Evolutionary conservation across 805 yeast species (phyloP).

Genomic region (Metschnikowia lochheadii): DNA sequence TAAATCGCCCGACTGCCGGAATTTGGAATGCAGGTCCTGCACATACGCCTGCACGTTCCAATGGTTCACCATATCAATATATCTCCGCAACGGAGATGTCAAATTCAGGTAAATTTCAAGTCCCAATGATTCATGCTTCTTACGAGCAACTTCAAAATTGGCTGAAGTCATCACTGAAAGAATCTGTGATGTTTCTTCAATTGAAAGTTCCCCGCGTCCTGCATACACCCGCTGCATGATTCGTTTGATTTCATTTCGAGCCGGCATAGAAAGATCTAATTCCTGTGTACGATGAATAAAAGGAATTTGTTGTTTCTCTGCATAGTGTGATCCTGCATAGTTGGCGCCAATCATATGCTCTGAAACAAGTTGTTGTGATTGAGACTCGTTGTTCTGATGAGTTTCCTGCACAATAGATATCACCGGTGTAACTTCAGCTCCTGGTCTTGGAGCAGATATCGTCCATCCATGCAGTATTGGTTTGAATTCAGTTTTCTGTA

Average conservation of each 20-base stretch:
- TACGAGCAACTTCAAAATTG: slow-evolving; percentile 41
- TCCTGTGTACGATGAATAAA: slow-evolving; percentile 46
- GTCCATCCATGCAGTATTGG: slow-evolving; percentile 13
- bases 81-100: slow-evolving; percentile 47
- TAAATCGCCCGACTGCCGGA: slow-evolving; percentile 20
- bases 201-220: slow-evolving; percentile 21
- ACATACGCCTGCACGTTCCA: slow-evolving; percentile 48
- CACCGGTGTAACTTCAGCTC: slow-evolving; percentile 6
- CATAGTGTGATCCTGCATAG: slow-evolving; percentile 49
- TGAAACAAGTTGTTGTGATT: slow-evolving; percentile 65
- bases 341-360: slow-evolving; percentile 84
- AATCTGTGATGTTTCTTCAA: slow-evolving; percentile 41
- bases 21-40: background rate
- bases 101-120: slow-evolving; percentile 61
- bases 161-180: slow-evolving; percentile 52
- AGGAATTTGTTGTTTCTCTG: slow-evolving; percentile 42
- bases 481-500: background rate
- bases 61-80: slow-evolving; percentile 52
- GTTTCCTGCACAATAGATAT: slow-evolving; percentile 12
- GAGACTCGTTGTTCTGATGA: slow-evolving; percentile 24
- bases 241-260: slow-evolving; percentile 23
- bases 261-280: slow-evolving; percentile 22
- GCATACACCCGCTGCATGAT: slow-evolving; percentile 17
- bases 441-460: slow-evolving; percentile 5
- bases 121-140: slow-evolving; percentile 61